Percentiles rank a stretch among this genome's conserved stretches.
phyloP scores from a whole-genome alignment of 2,329 filamentous ascomycete species.

The Alternaria burnsii region DNA sequence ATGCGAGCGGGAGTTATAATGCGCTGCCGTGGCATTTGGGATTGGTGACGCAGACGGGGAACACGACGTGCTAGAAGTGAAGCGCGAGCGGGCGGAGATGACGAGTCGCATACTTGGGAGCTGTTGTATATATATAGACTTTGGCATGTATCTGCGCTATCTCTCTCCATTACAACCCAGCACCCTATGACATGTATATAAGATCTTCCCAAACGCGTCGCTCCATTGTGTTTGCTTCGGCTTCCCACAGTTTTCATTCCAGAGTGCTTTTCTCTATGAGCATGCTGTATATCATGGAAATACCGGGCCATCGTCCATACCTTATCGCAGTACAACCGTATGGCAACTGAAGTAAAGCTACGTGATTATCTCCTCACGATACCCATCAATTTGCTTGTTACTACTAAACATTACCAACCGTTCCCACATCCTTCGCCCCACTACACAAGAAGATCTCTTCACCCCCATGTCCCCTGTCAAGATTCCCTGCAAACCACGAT shows the following conservation, averaged over 20 bases:
- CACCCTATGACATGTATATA: too few relatives aligned
- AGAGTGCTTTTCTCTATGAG: background rate
- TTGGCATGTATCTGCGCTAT: background rate
- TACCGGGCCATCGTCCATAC: background rate
- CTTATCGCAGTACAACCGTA: background rate
- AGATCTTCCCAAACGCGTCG: background rate
- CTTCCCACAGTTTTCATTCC: fast-evolving
- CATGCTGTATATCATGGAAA: background rate
- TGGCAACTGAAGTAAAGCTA: background rate
- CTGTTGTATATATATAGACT: background rate
- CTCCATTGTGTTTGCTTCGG: background rate
- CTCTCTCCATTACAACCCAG: background rate
- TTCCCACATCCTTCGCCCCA: background rate
- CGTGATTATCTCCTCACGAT: background rate
- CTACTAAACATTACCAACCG: background rate
- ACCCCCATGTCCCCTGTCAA: background rate
- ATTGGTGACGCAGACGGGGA: conserved; percentile 38
- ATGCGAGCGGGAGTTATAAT: conserved; percentile 45
- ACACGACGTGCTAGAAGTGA: background rate
- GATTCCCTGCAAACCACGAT: background rate
- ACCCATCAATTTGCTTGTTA: background rate
- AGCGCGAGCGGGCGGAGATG: background rate
- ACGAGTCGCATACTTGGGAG: background rate
- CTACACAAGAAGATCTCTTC: background rate
- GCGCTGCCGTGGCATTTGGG: conserved; percentile 51